Evolutionary conservation across 495 filamentous ascomycete genomes (phyloP).

Genomic region (Lepraria neglecta): DNA sequence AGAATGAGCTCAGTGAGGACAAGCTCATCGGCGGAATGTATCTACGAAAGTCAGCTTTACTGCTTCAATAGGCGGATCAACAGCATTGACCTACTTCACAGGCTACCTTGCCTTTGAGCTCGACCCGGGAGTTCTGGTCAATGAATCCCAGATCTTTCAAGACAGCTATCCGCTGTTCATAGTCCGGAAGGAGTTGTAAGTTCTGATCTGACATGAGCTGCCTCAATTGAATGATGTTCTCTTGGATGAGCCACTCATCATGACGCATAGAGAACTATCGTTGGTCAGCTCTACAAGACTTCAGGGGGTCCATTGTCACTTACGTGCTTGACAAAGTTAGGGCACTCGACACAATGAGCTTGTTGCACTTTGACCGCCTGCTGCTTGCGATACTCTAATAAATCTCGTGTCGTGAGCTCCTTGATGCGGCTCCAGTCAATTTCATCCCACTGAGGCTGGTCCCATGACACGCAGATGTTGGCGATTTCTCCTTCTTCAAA

Average conservation of each 20-base stretch:
- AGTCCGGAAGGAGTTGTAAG: constrained; percentile 92
- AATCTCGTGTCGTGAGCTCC: constrained; percentile 67
- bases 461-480: constrained; percentile 63
- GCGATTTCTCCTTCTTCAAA: constrained; percentile 56
- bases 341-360: constrained; percentile 58
- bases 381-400: constrained; percentile 59
- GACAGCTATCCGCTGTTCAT: constrained; percentile 88
- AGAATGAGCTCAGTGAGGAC: constrained; percentile 93
- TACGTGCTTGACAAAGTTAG: constrained; percentile 78
- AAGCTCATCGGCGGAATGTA: constrained; percentile 96
- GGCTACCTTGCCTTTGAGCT: constrained; percentile 95
- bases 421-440: constrained; percentile 73
- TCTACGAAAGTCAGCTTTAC: constrained; percentile 34
- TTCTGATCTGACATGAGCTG: constrained; percentile 93
- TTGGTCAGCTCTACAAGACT: constrained; percentile 24
- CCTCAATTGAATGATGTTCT: constrained; percentile 78
- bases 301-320: constrained; percentile 30
- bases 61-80: not conserved
- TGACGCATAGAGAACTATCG: constrained; percentile 79
- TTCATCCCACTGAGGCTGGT: constrained; percentile 70
- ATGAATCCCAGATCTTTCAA: constrained; percentile 87
- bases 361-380: constrained; percentile 53
- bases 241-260: constrained; percentile 88
- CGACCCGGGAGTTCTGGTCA: constrained; percentile 73
- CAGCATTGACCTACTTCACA: constrained; percentile 57